Evolutionary conservation across 768 basidiomycete genomes (phyloP).

Genomic region (Lactarius akahatsu): DNA sequence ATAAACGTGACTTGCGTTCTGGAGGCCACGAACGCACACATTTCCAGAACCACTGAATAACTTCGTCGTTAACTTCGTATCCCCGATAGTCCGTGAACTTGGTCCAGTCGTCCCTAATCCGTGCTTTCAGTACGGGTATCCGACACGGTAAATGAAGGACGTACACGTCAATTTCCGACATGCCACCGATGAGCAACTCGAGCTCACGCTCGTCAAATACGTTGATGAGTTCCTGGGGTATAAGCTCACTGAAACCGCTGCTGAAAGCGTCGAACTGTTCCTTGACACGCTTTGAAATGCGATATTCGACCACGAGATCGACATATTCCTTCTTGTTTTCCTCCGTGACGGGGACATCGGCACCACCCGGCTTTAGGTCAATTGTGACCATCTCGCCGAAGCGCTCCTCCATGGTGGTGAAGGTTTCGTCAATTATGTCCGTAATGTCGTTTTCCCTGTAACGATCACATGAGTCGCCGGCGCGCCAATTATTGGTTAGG

Average conservation of each 20-base stretch:
- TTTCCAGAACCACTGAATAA: conserved; percentile 99
- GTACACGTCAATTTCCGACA: conserved; percentile 99
- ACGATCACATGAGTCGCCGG: conserved; percentile 27
- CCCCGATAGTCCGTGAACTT: conserved; percentile 99
- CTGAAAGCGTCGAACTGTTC: conserved; percentile 99
- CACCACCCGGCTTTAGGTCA: conserved; percentile 88
- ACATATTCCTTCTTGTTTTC: conserved; percentile 99
- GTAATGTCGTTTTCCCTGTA: conserved; percentile 95
- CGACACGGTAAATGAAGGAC: conserved; percentile 37
- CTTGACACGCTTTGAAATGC: conserved; percentile 94
- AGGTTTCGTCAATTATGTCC: conserved; percentile 96
- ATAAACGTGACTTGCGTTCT: conserved; percentile 92
- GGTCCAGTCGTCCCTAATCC: conserved; percentile 89
- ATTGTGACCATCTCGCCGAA: conserved; percentile 98
- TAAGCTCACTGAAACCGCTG: conserved; percentile 99
- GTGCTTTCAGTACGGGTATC: conserved; percentile 3
- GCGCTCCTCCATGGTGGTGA: conserved; percentile 94
- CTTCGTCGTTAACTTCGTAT: conserved; percentile 91
- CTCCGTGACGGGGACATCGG: conserved; percentile 83
- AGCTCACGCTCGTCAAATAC: conserved; percentile 99
- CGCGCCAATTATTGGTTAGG: conserved; percentile 18
- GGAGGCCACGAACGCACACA: conserved; percentile 97
- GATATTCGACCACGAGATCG: conserved; percentile 91
- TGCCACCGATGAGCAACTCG: conserved; percentile 95
- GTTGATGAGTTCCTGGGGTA: conserved; percentile 95